These are phyloP conservation scores for Tetraselmis chui DNA, from an alignment of 139 green algal genomes.

Conservation along the genomic window DNA sequence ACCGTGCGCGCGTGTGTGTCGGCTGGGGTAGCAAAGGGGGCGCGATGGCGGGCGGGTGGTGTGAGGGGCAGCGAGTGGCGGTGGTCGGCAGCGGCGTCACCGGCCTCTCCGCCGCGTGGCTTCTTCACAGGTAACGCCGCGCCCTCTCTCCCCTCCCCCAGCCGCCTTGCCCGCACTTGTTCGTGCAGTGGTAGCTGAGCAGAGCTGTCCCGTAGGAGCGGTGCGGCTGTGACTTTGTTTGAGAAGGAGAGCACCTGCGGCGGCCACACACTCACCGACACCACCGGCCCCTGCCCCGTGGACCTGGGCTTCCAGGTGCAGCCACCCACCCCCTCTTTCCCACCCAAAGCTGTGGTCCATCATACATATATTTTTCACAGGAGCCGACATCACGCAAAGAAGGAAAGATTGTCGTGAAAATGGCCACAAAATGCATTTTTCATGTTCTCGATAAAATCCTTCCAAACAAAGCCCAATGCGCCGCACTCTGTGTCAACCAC, in stretches of 20 bases:
- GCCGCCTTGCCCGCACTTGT: background rate
- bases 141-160: background rate
- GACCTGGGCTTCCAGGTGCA: conserved; percentile 90
- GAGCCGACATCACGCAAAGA: no score
- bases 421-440: no score
- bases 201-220: conserved; percentile 38
- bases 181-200: background rate
- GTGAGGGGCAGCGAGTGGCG: conserved; percentile 42
- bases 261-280: conserved; percentile 86
- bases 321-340: conserved; percentile 40
- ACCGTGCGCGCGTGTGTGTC: no score
- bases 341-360: no score
- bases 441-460: no score
- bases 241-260: conserved; percentile 71
- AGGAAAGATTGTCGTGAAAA: no score
- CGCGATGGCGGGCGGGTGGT: no score
- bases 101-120: conserved; percentile 71
- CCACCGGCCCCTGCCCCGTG: conserved; percentile 47
- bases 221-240: conserved; percentile 72
- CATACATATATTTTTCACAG: no score
- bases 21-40: no score
- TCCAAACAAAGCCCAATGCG: no score
- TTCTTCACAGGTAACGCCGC: conserved; percentile 61
- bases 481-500: no score
- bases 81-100: conserved; percentile 81